Base-by-base conservation (phyloP, 2,329 filamentous ascomycete species). In the Penicillium brevicompactum region DNA sequence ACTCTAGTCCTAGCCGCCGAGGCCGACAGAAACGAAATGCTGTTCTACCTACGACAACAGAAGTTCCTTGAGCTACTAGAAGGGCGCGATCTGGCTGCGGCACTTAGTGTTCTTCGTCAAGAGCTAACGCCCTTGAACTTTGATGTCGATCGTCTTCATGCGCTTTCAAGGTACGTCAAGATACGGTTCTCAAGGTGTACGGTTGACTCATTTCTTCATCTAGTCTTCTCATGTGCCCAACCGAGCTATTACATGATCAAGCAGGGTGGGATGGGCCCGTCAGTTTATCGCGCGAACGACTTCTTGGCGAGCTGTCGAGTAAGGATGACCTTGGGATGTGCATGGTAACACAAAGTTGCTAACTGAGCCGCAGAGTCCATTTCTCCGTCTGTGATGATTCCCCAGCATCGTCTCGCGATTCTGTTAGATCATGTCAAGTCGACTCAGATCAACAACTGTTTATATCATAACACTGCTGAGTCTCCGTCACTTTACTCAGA, bases 311-410 rank as follows among this genome's bases (percentile, higher is more conserved):
- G 56, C 78, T 97, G 32, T 96, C 92, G 22, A 91, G 90, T 94
- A 78, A 75, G 85, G 76, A 10, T 3, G 16, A 30, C 27, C 8
- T 11, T 21, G 11, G 14, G 34, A 10, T 10, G 40, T 6, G 14
- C 21, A 18, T 46, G 44, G 22, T 53, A 27, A 46, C 18, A 27
- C 34, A n/a, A 14, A 21, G 71, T 51, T 76, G 31, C 57, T 66
- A 55, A 71, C 56, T 7, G 16, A 7, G 16, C 56, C 22, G 16
- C 64, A 93, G 90, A 83, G 79, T 96, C 86, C 53, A 96, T 99
- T 71, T 96, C 94, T 1, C 93, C 94, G 0, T 94, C 92, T 4
- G 90, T 96, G 43, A 97, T 99, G 92, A 89, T 99, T 51, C 94
- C 94, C 1, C 91, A 96, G 68, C 90, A 94, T 71, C 87, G 94